Base-by-base conservation (phyloP, 2,329 filamentous ascomycete species). In the Fusarium subglutinans region DNA sequence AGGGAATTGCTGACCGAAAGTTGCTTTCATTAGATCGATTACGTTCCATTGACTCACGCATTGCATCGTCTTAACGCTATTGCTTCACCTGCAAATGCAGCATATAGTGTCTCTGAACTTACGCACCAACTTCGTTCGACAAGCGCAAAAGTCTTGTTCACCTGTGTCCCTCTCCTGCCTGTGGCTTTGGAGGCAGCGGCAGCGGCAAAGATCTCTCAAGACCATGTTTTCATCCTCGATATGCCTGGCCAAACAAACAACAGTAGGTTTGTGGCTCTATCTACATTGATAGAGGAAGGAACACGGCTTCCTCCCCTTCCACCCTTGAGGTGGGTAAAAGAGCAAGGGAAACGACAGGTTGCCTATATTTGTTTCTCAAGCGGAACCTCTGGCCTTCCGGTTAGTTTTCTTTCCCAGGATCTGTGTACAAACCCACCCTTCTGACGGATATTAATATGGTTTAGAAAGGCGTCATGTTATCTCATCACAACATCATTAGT, bases 401-500 rank as follows among this genome's bases (percentile, higher is more conserved):
- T 51, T 24, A 20, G 44, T 28, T 28, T 14, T 4, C 5, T 22
- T 1, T 4, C 8, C 8, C 6, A 20, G 1, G 4, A 28, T 15
- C 11, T 0, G 8, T 20, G 12, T 18, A 10, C 4, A 15, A 20
- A 11, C 7, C 1, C 15, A 11, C 7, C 1, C 15, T 22, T 15
- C 26, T 33, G 28, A 11, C 8, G 12, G 12, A 14, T 51, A 15
- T 6, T 51, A 15, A 51, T 24, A 2, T 24, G 17, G 6, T 5
- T 24, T 11, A 51, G 48, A 51, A 51, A 51, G 48, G 48, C 3
- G 48, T 51, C n/a, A 35, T 51, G 48, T 3, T 51, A 11, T 51
- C 48, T 11, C 30, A 51, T 9, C n/a, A 51, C 48, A 51, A 35
- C 9, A 51, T 51, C n/a, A 51, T 51, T 12, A 51, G 48, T 51